Evolutionary conservation across 345 rosid species (phyloP).

Genomic region (Arabis alpina): DNA sequence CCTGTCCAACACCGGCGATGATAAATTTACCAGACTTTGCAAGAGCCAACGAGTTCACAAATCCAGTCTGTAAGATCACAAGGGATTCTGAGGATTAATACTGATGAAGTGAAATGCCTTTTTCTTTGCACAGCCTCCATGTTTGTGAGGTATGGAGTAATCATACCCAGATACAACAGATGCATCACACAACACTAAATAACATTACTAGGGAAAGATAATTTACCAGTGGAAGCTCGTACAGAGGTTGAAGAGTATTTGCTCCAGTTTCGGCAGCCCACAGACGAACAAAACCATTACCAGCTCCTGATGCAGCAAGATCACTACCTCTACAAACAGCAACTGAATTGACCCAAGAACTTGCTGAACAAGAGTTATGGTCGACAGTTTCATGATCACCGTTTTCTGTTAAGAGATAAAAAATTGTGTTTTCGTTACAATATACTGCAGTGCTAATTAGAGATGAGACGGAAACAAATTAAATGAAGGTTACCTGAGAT

Average conservation of each 20-base stretch:
- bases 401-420: conserved; percentile 49
- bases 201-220: conserved; percentile 4
- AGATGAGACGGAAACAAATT: not conserved
- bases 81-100: conserved; percentile 28
- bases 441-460: conserved; percentile 14
- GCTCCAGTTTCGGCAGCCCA: conserved; percentile 69
- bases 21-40: conserved; percentile 89
- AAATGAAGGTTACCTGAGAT: conserved; percentile 52
- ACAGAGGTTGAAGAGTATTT: conserved; percentile 57
- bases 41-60: conserved; percentile 89
- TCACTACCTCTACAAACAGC: conserved; percentile 83
- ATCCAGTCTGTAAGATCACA: conserved; percentile 67
- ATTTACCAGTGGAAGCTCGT: conserved; percentile 75
- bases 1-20: conserved; percentile 92
- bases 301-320: conserved; percentile 98
- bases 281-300: conserved; percentile 74
- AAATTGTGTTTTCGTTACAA: not conserved
- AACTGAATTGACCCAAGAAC: conserved; percentile 90
- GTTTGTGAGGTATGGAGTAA: not conserved
- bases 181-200: conserved; percentile 2
- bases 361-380: conserved; percentile 48
- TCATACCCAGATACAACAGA: not conserved
- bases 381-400: conserved; percentile 43
- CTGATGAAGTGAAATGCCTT: not conserved
- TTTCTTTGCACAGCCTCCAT: not conserved